Conservation (phyloP, 2,329 filamentous ascomycete species). For the Xylaria sp. region DNA sequence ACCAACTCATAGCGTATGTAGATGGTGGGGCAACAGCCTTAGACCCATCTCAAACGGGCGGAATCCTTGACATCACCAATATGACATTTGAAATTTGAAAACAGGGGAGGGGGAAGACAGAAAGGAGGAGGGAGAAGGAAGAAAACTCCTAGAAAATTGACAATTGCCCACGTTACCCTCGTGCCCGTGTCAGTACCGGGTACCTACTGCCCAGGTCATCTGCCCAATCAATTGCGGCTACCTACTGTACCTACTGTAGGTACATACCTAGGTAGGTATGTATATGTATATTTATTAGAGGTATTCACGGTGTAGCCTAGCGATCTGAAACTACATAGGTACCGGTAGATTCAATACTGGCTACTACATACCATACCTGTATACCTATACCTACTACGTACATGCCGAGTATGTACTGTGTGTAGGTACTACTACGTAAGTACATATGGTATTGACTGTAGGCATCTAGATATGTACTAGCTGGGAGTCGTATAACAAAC, state of each 20-base stretch:
- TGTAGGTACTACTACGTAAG: too few species aligned
- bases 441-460: too few species aligned
- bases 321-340: too few species aligned
- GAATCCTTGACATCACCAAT: too few species aligned
- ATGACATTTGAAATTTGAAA: background rate
- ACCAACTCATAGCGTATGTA: too few species aligned
- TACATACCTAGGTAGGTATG: background rate
- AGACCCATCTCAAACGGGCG: too few species aligned
- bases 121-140: background rate
- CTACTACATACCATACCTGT: too few species aligned
- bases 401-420: background rate
- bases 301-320: background rate
- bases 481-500: background rate
- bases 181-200: slow-evolving; percentile 22
- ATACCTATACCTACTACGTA: background rate
- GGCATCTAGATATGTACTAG: too few species aligned
- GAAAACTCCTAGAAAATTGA: background rate
- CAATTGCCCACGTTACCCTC: slow-evolving; percentile 5
- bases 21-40: too few species aligned
- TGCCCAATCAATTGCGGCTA: slow-evolving; percentile 24
- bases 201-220: slow-evolving; percentile 10
- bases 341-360: too few species aligned
- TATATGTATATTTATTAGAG: background rate
- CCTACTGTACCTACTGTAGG: too few species aligned
- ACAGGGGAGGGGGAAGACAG: background rate